These are phyloP conservation scores for Torrubiella hemipterigena DNA, from an alignment of 2,329 filamentous ascomycete genomes.

Conservation along the genomic window DNA sequence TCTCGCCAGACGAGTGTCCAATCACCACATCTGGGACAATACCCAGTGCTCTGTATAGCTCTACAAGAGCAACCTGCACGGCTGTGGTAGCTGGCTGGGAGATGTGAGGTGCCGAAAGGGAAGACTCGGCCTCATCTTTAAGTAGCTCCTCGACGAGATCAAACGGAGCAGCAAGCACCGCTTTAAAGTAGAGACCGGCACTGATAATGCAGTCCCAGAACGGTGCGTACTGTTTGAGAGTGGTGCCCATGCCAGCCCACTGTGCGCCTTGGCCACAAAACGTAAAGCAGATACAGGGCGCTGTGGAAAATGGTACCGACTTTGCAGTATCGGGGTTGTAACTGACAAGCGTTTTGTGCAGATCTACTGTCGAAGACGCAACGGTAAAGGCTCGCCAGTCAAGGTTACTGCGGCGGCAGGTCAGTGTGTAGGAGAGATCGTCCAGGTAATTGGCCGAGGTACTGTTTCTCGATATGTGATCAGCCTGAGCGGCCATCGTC, in stretches of 20 bases:
- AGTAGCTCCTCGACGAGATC: constrained; percentile 23
- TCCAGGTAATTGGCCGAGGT: constrained; percentile 14
- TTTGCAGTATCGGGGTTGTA: constrained; percentile 10
- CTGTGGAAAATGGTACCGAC: constrained; percentile 14
- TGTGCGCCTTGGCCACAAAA: constrained; percentile 33
- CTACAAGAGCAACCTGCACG: constrained; percentile 28
- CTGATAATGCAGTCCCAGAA: constrained; percentile 27
- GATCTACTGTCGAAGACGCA: constrained; percentile 23
- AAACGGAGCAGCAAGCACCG: constrained; percentile 17
- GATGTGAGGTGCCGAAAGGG: constrained; percentile 21
- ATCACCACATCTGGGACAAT: constrained; percentile 22
- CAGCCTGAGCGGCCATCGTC: constrained; percentile 21
- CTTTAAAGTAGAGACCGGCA: constrained; percentile 18
- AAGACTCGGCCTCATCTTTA: constrained; percentile 12
- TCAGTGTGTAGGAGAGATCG: constrained; percentile 34
- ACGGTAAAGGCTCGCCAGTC: constrained; percentile 29
- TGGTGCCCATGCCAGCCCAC: constrained; percentile 28
- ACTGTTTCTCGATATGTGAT: constrained; percentile 11
- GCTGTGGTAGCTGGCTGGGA: constrained; percentile 29
- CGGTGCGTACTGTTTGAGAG: constrained; percentile 25
- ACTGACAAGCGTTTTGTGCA: constrained; percentile 13
- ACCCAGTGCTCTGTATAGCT: constrained; percentile 21
- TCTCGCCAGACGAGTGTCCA: constrained; percentile 35
- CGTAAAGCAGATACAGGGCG: constrained; percentile 24
- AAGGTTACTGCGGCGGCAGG: constrained; percentile 29